Evolutionary conservation across 1,139 yeast species (phyloP).

Genomic region (Saccharomyces uvarum): DNA sequence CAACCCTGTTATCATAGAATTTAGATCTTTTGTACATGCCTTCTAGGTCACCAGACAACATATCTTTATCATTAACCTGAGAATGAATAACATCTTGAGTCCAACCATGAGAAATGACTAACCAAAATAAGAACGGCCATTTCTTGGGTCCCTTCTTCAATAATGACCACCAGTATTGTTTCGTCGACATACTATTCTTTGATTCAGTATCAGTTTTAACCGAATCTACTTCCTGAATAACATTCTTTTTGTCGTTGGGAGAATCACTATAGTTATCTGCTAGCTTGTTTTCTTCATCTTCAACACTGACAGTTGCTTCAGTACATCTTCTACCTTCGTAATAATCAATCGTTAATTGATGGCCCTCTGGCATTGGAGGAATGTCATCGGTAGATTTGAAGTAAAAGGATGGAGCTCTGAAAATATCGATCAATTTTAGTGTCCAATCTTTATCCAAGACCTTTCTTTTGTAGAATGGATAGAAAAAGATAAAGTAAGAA

Average conservation of each 20-base stretch:
- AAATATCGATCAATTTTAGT: slow-evolving; percentile 48
- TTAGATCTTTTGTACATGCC: slow-evolving; percentile 52
- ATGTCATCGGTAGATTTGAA: slow-evolving; percentile 50
- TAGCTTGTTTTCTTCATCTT: slow-evolving; percentile 20
- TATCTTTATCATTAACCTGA: slow-evolving; percentile 36
- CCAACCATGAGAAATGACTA: slow-evolving; percentile 52
- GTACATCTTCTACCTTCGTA: slow-evolving; percentile 51
- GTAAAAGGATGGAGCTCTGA: slow-evolving; percentile 51
- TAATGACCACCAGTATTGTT: slow-evolving; percentile 39
- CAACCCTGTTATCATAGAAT: slow-evolving; percentile 65
- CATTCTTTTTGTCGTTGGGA: slow-evolving; percentile 3
- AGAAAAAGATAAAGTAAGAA: slow-evolving; percentile 47
- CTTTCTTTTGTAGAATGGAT: slow-evolving; percentile 59
- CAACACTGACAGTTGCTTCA: slow-evolving; percentile 19
- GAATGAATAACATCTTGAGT: slow-evolving; percentile 52
- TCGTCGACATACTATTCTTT: slow-evolving; percentile 34
- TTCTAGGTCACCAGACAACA: slow-evolving; percentile 36
- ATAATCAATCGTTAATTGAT: slow-evolving; percentile 50
- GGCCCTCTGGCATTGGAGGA: slow-evolving; percentile 62
- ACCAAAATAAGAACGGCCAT: slow-evolving; percentile 48
- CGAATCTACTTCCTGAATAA: background rate
- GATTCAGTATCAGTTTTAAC: slow-evolving; percentile 14
- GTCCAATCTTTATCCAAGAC: slow-evolving; percentile 62
- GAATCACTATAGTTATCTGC: slow-evolving; percentile 9
- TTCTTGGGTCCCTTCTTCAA: slow-evolving; percentile 40